These are phyloP conservation scores for Isatis tinctoria DNA, from an alignment of 345 rosid genomes.

Conservation along the genomic window DNA sequence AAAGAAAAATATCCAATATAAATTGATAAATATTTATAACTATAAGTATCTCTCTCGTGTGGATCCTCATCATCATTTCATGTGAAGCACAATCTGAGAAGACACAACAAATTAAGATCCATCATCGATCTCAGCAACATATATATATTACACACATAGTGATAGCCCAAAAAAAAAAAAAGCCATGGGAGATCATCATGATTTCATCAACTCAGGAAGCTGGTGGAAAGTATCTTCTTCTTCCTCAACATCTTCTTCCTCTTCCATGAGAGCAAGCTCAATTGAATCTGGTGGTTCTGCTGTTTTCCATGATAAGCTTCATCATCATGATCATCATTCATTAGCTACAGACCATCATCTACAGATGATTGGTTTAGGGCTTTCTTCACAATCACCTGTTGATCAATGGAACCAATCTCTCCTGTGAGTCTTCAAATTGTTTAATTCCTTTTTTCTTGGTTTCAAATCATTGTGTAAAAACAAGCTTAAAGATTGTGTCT, in stretches of 20 bases:
- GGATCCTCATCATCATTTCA: slow-evolving; percentile 35
- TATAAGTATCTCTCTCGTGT: slow-evolving; percentile 35
- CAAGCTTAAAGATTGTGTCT: not conserved
- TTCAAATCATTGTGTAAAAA: not conserved
- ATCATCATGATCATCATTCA: slow-evolving; percentile 28
- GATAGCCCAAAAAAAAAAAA: not conserved
- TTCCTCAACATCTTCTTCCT: slow-evolving; percentile 50
- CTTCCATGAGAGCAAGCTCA: slow-evolving; percentile 55
- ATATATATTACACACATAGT: not conserved
- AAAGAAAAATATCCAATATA: slow-evolving; percentile 9
- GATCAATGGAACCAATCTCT: slow-evolving; percentile 86
- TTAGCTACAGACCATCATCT: slow-evolving; percentile 27
- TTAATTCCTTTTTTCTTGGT: not conserved
- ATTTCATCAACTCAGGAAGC: slow-evolving; percentile 35
- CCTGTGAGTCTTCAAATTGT: slow-evolving; percentile 43
- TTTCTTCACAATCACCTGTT: slow-evolving; percentile 62
- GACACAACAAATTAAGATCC: slow-evolving; percentile 29
- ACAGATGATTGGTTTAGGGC: slow-evolving; percentile 86
- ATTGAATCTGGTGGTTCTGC: slow-evolving; percentile 53
- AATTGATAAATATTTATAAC: slow-evolving; percentile 30
- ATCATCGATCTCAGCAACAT: not conserved
- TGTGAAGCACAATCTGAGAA: slow-evolving; percentile 30
- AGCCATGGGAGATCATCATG: slow-evolving; percentile 39
- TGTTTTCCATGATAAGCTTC: slow-evolving; percentile 53
- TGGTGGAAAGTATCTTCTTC: slow-evolving; percentile 36